phyloP scores from a whole-genome alignment of 441 rosid species.

The Geranium incanum region DNA sequence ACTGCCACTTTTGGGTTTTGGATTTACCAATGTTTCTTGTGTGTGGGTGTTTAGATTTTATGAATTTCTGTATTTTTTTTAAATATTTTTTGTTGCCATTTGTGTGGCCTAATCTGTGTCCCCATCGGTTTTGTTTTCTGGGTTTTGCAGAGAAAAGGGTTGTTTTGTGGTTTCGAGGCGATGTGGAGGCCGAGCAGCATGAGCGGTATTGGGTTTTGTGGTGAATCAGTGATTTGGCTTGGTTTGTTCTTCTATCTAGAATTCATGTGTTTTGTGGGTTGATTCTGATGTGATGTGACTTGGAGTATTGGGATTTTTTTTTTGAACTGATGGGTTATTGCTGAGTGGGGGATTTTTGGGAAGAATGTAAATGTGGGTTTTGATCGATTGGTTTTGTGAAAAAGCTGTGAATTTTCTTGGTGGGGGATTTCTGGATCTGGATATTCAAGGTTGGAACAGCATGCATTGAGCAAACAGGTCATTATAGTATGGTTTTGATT shows the following conservation, averaged over 20 bases:
- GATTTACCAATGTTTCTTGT: background rate
- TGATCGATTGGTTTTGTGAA: background rate
- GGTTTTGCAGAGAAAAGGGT: background rate
- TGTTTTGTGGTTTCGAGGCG: background rate
- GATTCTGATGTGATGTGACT: background rate
- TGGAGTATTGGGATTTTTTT: background rate
- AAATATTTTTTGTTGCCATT: background rate
- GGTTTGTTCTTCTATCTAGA: background rate
- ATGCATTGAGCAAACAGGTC: background rate
- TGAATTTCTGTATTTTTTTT: background rate
- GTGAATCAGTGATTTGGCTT: background rate
- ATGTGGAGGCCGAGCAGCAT: background rate
- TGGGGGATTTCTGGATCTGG: constrained; percentile 4
- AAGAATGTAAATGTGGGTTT: background rate
- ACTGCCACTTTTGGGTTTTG: background rate
- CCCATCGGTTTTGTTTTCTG: background rate
- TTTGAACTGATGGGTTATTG: background rate
- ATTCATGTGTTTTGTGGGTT: background rate
- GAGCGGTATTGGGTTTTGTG: background rate
- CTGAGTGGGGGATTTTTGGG: background rate
- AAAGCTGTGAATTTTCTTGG: background rate
- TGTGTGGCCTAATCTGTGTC: background rate
- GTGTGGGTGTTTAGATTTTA: background rate
- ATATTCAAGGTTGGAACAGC: background rate
- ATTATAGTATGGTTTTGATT: background rate